phyloP scores from a whole-genome alignment of 352 stramenopile genomes.

The Phytopythium vexans region DNA sequence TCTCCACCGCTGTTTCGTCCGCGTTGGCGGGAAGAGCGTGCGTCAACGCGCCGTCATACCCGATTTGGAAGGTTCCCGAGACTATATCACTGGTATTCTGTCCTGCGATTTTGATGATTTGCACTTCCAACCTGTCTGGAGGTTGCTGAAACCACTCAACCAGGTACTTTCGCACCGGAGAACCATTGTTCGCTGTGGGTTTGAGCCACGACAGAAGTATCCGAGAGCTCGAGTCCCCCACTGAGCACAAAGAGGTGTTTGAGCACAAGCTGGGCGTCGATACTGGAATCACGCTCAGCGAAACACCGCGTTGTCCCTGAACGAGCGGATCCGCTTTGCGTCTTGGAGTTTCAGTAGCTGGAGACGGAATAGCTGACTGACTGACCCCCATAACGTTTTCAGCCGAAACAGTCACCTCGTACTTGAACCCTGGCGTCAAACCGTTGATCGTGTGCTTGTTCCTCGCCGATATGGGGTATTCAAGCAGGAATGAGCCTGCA shows the following conservation, averaged over 20 bases:
- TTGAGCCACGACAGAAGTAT: slow-evolving; percentile 60
- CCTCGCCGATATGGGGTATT: slow-evolving; percentile 41
- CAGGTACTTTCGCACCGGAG: slow-evolving; percentile 53
- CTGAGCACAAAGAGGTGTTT: slow-evolving; percentile 12
- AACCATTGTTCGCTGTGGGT: slow-evolving; percentile 34
- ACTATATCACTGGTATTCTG: slow-evolving; percentile 30
- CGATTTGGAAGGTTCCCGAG: slow-evolving; percentile 73
- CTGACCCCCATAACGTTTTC: slow-evolving; percentile 79
- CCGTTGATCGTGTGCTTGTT: slow-evolving; percentile 70
- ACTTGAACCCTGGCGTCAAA: slow-evolving; percentile 40
- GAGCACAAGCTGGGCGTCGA: slow-evolving; percentile 8
- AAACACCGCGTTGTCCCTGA: slow-evolving; percentile 49
- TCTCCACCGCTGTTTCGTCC: slow-evolving; percentile 58
- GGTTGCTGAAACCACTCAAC: slow-evolving; percentile 71
- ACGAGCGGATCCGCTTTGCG: slow-evolving; percentile 46
- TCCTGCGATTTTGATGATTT: slow-evolving; percentile 67
- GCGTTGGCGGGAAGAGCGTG: slow-evolving; percentile 53
- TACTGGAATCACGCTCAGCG: slow-evolving; percentile 44
- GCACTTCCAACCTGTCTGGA: slow-evolving; percentile 43
- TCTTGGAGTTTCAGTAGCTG: slow-evolving; percentile 56
- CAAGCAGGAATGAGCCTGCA: slow-evolving; percentile 39
- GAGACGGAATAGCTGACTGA: slow-evolving; percentile 18
- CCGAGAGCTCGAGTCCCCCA: slow-evolving; percentile 30
- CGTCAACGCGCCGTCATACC: slow-evolving; percentile 45
- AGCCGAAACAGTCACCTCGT: slow-evolving; percentile 51